phyloP scores from a whole-genome alignment of 2,329 filamentous ascomycete species.

The Fusarium metavorans region DNA sequence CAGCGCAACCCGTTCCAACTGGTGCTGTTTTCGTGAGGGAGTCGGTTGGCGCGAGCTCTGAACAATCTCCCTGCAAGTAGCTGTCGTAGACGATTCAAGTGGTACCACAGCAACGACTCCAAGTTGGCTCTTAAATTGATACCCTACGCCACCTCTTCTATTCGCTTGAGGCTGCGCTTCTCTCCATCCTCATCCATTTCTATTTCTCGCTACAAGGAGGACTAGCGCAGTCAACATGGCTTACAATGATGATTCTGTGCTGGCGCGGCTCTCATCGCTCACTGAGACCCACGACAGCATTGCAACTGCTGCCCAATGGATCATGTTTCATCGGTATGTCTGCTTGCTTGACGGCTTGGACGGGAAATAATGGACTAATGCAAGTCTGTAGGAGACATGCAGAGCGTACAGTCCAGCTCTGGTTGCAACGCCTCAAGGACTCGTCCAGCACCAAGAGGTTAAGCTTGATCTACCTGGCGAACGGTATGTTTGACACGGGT shows the following conservation, averaged over 20 bases:
- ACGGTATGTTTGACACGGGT: constrained; percentile 70
- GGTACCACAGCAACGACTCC: constrained; percentile 44
- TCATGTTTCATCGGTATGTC: constrained; percentile 95
- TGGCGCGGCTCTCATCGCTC: constrained; percentile 92
- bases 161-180: constrained; percentile 5
- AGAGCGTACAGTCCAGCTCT: constrained; percentile 89
- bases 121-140: constrained; percentile 39
- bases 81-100: constrained; percentile 46
- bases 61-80: constrained; percentile 42
- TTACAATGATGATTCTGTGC: constrained; percentile 94
- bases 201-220: not conserved
- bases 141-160: constrained; percentile 17
- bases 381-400: constrained; percentile 79
- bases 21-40: constrained; percentile 18
- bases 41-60: constrained; percentile 31
- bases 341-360: not conserved
- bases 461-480: constrained; percentile 93
- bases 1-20: constrained; percentile 11
- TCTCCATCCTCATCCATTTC: not conserved
- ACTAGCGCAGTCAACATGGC: constrained; percentile 70
- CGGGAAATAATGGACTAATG: constrained; percentile 3
- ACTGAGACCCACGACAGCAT: constrained; percentile 99
- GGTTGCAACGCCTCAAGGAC: constrained; percentile 91
- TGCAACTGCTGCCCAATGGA: constrained; percentile 96
- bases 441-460: constrained; percentile 87